A percentile compares a stretch with the other conserved stretches of the same genome.
Conservation (phyloP, 2,329 filamentous ascomycete species). For the Calonectria pteridis region DNA sequence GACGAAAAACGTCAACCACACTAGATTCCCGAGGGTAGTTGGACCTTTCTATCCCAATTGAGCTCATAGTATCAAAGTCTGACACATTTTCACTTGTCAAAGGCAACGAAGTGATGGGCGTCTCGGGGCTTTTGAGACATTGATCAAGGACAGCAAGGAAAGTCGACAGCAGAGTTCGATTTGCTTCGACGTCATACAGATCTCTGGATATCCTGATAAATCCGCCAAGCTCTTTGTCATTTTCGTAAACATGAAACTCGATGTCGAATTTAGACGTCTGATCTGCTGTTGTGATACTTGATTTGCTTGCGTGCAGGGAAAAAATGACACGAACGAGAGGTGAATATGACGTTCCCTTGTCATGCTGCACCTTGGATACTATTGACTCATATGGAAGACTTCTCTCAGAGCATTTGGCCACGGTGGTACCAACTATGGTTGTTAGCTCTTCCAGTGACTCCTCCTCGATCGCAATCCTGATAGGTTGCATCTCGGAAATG, state of each 20-base stretch:
- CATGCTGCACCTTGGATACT: constrained; percentile 24
- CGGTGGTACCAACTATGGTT: constrained; percentile 27
- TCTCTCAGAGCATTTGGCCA: constrained; percentile 29
- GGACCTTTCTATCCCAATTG: not conserved
- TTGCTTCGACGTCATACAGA: constrained; percentile 31
- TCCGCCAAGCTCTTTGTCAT: constrained; percentile 6
- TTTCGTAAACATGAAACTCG: constrained; percentile 40
- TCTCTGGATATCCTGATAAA: constrained; percentile 31
- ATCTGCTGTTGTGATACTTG: not conserved
- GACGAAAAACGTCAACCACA: not conserved
- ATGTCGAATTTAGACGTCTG: constrained; percentile 34
- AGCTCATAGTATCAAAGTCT: not conserved
- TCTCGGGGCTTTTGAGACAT: constrained; percentile 25
- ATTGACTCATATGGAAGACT: constrained; percentile 41
- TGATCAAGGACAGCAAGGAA: constrained; percentile 32
- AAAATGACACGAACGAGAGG: constrained; percentile 36
- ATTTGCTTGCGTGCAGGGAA: constrained; percentile 21
- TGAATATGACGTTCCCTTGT: constrained; percentile 28
- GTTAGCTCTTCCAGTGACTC: constrained; percentile 35
- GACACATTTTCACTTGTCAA: not conserved
- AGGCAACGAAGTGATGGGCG: not conserved
- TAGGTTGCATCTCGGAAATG: constrained; percentile 41
- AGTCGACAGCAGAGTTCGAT: constrained; percentile 31
- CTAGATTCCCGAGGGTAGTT: not conserved
- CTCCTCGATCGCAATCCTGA: constrained; percentile 33